Conservation (phyloP, 805 yeast genomes). For the Danielia oregonensis region DNA sequence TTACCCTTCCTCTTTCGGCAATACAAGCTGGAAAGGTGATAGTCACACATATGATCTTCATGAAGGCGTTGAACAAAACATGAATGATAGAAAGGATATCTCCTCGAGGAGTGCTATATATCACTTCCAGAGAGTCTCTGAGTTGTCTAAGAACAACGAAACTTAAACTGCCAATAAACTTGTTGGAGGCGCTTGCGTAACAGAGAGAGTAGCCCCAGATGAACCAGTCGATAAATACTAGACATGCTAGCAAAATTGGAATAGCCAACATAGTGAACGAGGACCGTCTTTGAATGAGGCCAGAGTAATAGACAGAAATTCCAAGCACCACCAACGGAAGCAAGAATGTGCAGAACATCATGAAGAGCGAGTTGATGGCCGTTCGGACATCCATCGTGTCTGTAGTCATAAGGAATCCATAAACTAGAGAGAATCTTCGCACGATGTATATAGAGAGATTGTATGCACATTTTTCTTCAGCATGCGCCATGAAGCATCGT, state of each 20-base stretch:
- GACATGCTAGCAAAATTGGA: conserved; percentile 29
- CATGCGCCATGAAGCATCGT: no score
- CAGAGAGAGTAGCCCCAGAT: conserved; percentile 44
- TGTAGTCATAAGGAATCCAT: no score
- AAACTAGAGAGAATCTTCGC: no score
- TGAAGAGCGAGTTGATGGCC: conserved; percentile 27
- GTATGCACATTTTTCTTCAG: no score
- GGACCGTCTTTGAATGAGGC: conserved; percentile 40
- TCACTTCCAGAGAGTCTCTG: conserved; percentile 6
- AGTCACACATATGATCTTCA: conserved; percentile 37
- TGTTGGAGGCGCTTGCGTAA: conserved; percentile 31
- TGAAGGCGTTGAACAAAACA: conserved; percentile 36
- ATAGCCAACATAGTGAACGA: conserved; percentile 37
- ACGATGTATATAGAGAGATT: no score
- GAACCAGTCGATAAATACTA: conserved; percentile 39
- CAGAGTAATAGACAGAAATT: conserved; percentile 38
- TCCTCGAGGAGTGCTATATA: conserved; percentile 37
- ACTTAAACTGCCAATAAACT: conserved; percentile 31
- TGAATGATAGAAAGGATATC: conserved; percentile 33
- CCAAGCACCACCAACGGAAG: conserved; percentile 34
- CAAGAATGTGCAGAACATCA: conserved; percentile 32
- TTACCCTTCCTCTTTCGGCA: conserved; percentile 40
- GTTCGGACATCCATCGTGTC: conserved; percentile 4
- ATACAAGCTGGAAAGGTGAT: conserved; percentile 43
- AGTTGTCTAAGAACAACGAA: conserved; percentile 23